Conservation (phyloP, 768 basidiomycete species). For the Tubosaeta sp. region DNA sequence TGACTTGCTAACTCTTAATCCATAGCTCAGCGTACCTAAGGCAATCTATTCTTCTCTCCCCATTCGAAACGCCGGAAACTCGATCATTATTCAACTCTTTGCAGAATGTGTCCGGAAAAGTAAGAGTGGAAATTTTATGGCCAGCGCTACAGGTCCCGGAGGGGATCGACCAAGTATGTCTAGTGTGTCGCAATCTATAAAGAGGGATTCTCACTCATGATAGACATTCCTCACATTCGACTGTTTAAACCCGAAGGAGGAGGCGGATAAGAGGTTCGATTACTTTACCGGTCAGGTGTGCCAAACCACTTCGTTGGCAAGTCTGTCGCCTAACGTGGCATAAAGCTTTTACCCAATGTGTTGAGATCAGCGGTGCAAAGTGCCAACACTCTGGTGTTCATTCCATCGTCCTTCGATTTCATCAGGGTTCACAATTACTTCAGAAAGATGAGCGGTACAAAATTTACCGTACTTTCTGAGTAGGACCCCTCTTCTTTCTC, state of each 20-base stretch:
- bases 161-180: slow-evolving; percentile 74
- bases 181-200: neutral
- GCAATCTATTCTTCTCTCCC: slow-evolving; percentile 83
- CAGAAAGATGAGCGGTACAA: slow-evolving; percentile 62
- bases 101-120: slow-evolving; percentile 82
- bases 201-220: neutral
- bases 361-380: slow-evolving; percentile 94
- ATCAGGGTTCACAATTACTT: slow-evolving; percentile 87
- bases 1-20: neutral
- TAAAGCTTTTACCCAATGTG: slow-evolving; percentile 74
- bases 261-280: slow-evolving; percentile 82
- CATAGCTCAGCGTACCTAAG: slow-evolving; percentile 78
- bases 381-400: slow-evolving; percentile 79
- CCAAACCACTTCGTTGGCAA: neutral
- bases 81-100: slow-evolving; percentile 77
- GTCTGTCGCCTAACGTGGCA: neutral
- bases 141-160: slow-evolving; percentile 72
- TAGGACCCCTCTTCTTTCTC: slow-evolving; percentile 32
- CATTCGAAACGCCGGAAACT: slow-evolving; percentile 87
- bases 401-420: slow-evolving; percentile 96
- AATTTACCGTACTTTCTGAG: slow-evolving; percentile 89
- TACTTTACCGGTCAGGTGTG: slow-evolving; percentile 82
- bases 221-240: slow-evolving; percentile 78
- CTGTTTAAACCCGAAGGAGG: slow-evolving; percentile 62
- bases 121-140: slow-evolving; percentile 67